Evolutionary conservation across 352 stramenopile species (phyloP).

Genomic region (Albugo candida): DNA sequence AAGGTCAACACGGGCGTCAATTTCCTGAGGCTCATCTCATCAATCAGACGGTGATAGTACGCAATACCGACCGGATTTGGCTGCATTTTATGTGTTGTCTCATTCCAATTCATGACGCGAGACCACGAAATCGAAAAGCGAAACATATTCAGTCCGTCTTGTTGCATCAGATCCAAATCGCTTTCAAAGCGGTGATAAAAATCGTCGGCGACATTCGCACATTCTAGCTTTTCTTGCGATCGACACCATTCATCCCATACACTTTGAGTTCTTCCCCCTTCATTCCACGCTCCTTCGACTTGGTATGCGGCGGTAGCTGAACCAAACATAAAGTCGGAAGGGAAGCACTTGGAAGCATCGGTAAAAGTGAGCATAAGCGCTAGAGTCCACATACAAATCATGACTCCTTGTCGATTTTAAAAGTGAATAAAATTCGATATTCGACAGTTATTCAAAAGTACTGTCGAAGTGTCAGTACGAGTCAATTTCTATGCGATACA

Average conservation of each 20-base stretch:
- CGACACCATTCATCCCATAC: constrained; percentile 91
- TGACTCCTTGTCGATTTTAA: no score
- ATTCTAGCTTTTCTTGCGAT: constrained; percentile 40
- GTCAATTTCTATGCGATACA: no score
- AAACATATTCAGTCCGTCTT: constrained; percentile 61
- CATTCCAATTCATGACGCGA: constrained; percentile 64
- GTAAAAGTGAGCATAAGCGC: not conserved
- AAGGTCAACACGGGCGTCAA: constrained; percentile 75
- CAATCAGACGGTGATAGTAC: constrained; percentile 72
- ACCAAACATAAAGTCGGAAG: constrained; percentile 29
- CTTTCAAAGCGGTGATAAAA: constrained; percentile 80
- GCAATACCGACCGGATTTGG: constrained; percentile 49
- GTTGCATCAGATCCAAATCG: constrained; percentile 81
- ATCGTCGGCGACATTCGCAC: constrained; percentile 84
- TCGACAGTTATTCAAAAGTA: no score
- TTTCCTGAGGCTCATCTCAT: constrained; percentile 28
- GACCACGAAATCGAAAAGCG: constrained; percentile 81
- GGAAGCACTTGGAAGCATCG: constrained; percentile 5
- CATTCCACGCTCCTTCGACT: constrained; percentile 71
- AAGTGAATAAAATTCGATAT: no score
- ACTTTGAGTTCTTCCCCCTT: constrained; percentile 43
- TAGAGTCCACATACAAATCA: no score
- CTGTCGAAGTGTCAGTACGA: no score
- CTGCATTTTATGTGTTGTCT: constrained; percentile 7
- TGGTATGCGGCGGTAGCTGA: constrained; percentile 58